Percentiles rank a stretch among this genome's conserved stretches.
phyloP scores from a whole-genome alignment of 768 basidiomycete species.

The Royoungia palumana region DNA sequence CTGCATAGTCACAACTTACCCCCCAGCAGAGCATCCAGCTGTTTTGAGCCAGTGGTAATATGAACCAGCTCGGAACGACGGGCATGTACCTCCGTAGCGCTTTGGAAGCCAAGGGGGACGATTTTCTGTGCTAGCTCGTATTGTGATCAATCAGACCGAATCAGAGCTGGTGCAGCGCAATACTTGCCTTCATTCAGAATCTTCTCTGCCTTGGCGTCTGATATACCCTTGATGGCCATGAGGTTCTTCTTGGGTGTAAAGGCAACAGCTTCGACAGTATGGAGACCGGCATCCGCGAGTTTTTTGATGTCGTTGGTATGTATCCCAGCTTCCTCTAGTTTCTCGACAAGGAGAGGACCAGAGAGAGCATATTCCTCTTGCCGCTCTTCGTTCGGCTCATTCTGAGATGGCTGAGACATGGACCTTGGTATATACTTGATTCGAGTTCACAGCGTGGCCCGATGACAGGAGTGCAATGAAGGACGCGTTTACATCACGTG shows the following conservation, averaged over 20 bases:
- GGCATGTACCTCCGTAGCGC: constrained; percentile 96
- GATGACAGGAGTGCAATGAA: background rate
- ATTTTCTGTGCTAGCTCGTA: constrained; percentile 77
- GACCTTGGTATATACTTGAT: background rate
- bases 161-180: background rate
- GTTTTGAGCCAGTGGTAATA: constrained; percentile 95
- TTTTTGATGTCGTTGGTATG: constrained; percentile 92
- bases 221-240: constrained; percentile 91
- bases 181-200: constrained; percentile 82
- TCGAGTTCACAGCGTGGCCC: background rate
- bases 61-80: constrained; percentile 92
- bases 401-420: constrained; percentile 51
- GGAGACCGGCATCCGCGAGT: constrained; percentile 83
- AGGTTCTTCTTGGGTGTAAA: constrained; percentile 95
- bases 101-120: constrained; percentile 95
- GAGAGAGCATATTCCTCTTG: constrained; percentile 55
- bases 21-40: constrained; percentile 91
- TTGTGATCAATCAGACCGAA: constrained; percentile 4
- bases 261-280: constrained; percentile 94
- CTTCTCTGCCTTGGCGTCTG: constrained; percentile 96
- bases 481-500: constrained; percentile 35
- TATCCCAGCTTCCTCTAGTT: constrained; percentile 86
- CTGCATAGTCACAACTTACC: constrained; percentile 46
- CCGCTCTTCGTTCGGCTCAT: constrained; percentile 46
- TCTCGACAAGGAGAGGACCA: constrained; percentile 82